Percentiles rank a stretch among this genome's conserved stretches.
Evolutionary conservation across 805 yeast genomes (phyloP).

Genomic region (Cyberlindnera galapagoensis): DNA sequence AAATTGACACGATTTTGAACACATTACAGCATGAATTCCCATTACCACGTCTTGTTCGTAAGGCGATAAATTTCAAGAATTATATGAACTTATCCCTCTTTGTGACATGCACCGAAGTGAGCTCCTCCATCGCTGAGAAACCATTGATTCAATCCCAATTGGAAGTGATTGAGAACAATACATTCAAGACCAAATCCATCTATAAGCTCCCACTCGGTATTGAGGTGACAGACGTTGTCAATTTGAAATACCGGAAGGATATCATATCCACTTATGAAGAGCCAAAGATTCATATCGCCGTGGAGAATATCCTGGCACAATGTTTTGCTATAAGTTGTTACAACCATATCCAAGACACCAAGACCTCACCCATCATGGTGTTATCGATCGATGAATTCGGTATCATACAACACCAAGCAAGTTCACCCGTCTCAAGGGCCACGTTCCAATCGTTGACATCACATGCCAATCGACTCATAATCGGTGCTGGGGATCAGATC

Average conservation of each 20-base stretch:
- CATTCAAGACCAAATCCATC: conserved; percentile 15
- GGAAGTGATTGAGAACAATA: conserved; percentile 23
- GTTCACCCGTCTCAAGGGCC: conserved; percentile 12
- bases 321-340: conserved; percentile 31
- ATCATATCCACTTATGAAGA: conserved; percentile 21
- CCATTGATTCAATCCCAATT: conserved; percentile 13
- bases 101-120: conserved; percentile 13
- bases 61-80: conserved; percentile 19
- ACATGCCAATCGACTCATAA: conserved; percentile 23
- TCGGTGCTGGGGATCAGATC: conserved; percentile 27
- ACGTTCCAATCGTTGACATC: conserved; percentile 23
- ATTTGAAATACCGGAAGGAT: conserved; percentile 16
- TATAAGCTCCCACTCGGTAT: conserved; percentile 17
- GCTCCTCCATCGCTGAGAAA: conserved; percentile 3
- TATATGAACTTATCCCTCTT: conserved; percentile 17
- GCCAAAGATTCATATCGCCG: conserved; percentile 24
- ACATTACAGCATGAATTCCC: conserved; percentile 7
- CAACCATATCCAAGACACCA: conserved; percentile 27
- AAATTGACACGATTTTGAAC: not conserved
- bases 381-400: conserved; percentile 32
- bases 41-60: conserved; percentile 12
- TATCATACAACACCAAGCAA: conserved; percentile 22
- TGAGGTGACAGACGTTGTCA: conserved; percentile 22
- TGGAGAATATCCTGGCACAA: conserved; percentile 27
- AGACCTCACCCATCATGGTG: conserved; percentile 25